Base-by-base conservation (phyloP, 768 basidiomycete species). In the Termitomyces sp. region DNA sequence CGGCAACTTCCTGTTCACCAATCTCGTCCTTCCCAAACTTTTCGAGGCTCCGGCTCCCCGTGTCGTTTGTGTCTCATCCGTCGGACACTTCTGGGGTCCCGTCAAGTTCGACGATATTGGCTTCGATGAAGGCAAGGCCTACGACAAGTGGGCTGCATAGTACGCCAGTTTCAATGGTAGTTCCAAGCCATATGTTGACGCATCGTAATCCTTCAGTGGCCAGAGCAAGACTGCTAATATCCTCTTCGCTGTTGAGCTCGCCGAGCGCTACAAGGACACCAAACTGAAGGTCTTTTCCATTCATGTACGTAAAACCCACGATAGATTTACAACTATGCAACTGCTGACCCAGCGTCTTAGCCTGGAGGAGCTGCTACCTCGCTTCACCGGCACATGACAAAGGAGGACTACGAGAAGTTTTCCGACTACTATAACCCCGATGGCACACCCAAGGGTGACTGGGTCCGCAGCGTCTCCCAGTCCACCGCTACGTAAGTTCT, bases 1-100 rank as follows among this genome's bases (percentile, higher is more conserved):
- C n/a, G 63, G 63, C 41, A 62, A 66, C 46, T 63, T 53, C 58
- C 56, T 66, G 32, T 64, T 68, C 52, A 60, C 62, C 14, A 62
- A 57, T 42, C 62, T 66, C 29, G 60, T 67, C 59, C 34, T 66
- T 25, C 47, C 53, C 25, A 58, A 58, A 41, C 45, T 55, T 10
- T 44, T 54, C 12, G 54, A 49, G 4, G 41, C 54, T 10, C 5
- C 52, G 9, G 38, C 56, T 23, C 41, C 60, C 23, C 44, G 60
- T 34, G 41, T 61, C n/a, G 50, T 61, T 16, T 54, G 38, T 31
- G 57, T 58, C 34, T 25, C 57, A 3, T 58, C 56, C 17, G 29
- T 51, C 25, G 57, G 60, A 8, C 57, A 61, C 40, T 51, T 54
- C 23, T 61, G 57, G 54, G 51, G 57, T 10, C 40, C 53, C 3